Conservation (phyloP, 805 yeast genomes). For the Pichia manshurica region DNA sequence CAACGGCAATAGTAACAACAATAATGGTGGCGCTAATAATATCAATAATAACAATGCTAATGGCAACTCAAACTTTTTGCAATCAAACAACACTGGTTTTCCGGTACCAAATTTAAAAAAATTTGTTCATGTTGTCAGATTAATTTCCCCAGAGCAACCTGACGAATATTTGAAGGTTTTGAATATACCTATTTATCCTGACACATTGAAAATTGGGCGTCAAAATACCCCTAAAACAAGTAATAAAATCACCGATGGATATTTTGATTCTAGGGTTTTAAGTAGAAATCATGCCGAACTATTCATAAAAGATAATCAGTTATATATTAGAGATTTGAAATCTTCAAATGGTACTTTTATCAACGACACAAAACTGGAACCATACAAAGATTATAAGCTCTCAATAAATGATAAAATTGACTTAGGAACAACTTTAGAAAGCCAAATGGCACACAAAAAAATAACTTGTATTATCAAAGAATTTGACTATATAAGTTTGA, state of each 20-base stretch:
- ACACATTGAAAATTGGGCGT: constrained; percentile 80
- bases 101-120: constrained; percentile 19
- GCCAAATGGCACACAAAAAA: constrained; percentile 67
- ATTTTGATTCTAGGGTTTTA: constrained; percentile 87
- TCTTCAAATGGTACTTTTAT: constrained; percentile 94
- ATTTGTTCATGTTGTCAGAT: constrained; percentile 55
- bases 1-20: neutral
- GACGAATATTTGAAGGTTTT: constrained; percentile 59
- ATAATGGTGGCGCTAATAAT: neutral
- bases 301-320: constrained; percentile 54
- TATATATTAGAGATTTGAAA: constrained; percentile 79
- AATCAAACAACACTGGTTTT: neutral
- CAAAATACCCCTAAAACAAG: constrained; percentile 65
- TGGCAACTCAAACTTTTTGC: neutral
- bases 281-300: constrained; percentile 92
- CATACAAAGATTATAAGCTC: constrained; percentile 59
- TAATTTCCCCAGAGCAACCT: constrained; percentile 74
- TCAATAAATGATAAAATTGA: constrained; percentile 84
- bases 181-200: constrained; percentile 76
- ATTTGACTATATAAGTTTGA: constrained; percentile 50
- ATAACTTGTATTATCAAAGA: constrained; percentile 80
- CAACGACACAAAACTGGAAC: constrained; percentile 63
- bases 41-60: neutral
- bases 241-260: constrained; percentile 75
- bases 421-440: constrained; percentile 83